Percentiles rank a stretch among this genome's conserved stretches.
These are phyloP conservation scores for Aspergillus biplanus DNA, from an alignment of 495 filamentous ascomycete genomes.

Conservation along the genomic window DNA sequence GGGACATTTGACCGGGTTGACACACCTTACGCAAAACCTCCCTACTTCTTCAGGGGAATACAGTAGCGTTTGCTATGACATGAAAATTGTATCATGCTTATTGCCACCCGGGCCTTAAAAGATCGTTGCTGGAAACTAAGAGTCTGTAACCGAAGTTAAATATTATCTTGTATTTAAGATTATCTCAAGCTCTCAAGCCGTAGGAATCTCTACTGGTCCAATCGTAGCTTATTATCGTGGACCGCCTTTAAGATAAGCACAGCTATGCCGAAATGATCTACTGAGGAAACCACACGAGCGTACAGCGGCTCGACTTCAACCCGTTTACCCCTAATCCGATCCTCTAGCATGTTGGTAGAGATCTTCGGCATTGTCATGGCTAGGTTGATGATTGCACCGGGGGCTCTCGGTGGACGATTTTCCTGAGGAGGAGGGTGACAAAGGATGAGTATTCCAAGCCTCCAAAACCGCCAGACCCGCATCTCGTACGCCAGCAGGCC, in stretches of 20 bases:
- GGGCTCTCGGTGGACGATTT: no score
- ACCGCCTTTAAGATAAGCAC: background rate
- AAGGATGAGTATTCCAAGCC: no score
- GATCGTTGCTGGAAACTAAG: no score
- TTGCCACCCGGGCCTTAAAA: no score
- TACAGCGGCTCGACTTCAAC: background rate
- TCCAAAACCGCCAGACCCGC: no score
- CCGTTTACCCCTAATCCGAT: background rate
- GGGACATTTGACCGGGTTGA: background rate
- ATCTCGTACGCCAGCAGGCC: no score
- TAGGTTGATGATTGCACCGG: background rate
- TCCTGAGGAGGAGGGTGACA: no score
- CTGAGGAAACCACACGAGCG: background rate
- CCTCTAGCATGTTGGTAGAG: background rate
- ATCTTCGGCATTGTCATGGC: constrained; percentile 29
- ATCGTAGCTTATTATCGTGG: background rate
- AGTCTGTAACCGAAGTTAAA: no score
- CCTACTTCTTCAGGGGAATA: background rate
- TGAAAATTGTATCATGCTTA: background rate
- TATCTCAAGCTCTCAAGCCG: no score
- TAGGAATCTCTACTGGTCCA: no score
- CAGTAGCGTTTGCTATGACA: constrained; percentile 5
- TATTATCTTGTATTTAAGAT: no score
- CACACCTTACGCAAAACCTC: background rate
- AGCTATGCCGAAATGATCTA: background rate